Percentiles rank a stretch among this genome's conserved stretches.
Evolutionary conservation across 192 early-diverging fungal species (phyloP).

Genomic region (Mortierella hygrophila): DNA sequence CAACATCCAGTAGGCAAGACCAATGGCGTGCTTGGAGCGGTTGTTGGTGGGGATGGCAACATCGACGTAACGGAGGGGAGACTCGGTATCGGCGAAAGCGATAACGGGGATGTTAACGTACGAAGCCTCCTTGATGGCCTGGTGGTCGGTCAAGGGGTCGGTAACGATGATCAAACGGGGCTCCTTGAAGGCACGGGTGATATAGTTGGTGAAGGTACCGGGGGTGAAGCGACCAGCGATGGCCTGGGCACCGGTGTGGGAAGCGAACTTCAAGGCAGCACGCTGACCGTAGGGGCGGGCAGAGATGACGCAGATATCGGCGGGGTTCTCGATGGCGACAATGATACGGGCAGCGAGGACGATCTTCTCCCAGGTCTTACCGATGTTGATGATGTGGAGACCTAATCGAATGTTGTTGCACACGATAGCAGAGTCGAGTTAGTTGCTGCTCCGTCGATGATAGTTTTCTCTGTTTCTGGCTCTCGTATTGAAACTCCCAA

Average conservation of each 20-base stretch:
- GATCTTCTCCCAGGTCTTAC: conserved; percentile 99
- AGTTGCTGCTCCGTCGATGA: not conserved
- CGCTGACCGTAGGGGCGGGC: conserved; percentile 98
- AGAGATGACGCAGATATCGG: conserved; percentile 97
- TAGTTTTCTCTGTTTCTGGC: not conserved
- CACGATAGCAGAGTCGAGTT: not conserved
- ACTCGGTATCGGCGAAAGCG: conserved; percentile 98
- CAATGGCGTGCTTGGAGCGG: conserved; percentile 98
- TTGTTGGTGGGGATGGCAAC: conserved; percentile 99
- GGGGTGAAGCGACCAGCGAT: conserved; percentile 99
- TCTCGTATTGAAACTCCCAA: not conserved
- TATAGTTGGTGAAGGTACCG: conserved; percentile 99
- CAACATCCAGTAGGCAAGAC: conserved; percentile 97
- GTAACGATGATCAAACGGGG: conserved; percentile 98
- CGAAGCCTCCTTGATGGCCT: conserved; percentile 98
- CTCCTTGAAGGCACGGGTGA: conserved; percentile 99
- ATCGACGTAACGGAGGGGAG: conserved; percentile 94
- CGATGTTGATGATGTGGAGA: conserved; percentile 97
- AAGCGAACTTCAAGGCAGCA: conserved; percentile 98
- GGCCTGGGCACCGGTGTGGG: conserved; percentile 98
- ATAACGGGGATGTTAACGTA: conserved; percentile 99
- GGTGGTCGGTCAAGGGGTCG: conserved; percentile 98
- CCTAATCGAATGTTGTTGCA: conserved; percentile 70
- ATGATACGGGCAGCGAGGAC: conserved; percentile 98
- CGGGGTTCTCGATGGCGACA: conserved; percentile 97